These are phyloP conservation scores for Geosmithia flava DNA, from an alignment of 2,329 filamentous ascomycete species.

Conservation along the genomic window DNA sequence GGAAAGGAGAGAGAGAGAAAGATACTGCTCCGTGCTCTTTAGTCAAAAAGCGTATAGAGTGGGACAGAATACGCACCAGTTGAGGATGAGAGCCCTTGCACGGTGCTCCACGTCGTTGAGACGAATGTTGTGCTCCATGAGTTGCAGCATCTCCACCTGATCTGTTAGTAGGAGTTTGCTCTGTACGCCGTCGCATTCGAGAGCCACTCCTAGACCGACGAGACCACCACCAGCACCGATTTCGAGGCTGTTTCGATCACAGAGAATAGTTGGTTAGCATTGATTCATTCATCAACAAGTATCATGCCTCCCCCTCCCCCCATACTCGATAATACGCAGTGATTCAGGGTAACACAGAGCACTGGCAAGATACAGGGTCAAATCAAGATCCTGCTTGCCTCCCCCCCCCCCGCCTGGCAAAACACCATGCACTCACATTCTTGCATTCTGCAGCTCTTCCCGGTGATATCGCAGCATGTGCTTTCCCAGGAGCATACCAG, in stretches of 20 bases:
- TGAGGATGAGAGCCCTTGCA: conserved; percentile 59
- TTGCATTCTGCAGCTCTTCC: conserved; percentile 48
- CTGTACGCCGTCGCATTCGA: conserved; percentile 37
- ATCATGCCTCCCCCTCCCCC: too few species aligned
- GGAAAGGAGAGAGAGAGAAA: background rate
- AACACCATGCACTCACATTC: conserved; percentile 49
- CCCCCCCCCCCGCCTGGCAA: too few species aligned
- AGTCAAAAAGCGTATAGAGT: background rate
- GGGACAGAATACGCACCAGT: conserved; percentile 52
- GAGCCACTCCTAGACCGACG: conserved; percentile 55
- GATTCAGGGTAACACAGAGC: too few species aligned
- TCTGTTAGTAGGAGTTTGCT: conserved; percentile 71
- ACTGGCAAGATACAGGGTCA: too few species aligned
- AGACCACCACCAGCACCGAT: conserved; percentile 86
- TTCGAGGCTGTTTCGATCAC: conserved; percentile 52
- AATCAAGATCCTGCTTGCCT: too few species aligned
- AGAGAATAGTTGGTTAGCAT: background rate
- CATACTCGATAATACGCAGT: too few species aligned
- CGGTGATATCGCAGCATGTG: conserved; percentile 71
- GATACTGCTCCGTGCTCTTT: background rate
- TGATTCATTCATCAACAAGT: background rate
- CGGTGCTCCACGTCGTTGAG: conserved; percentile 58
- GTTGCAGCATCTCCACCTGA: conserved; percentile 68
- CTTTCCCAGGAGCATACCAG: conserved; percentile 75
- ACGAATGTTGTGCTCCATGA: conserved; percentile 81